These are phyloP conservation scores for Mangifera indica DNA, from an alignment of 345 rosid species.

Conservation along the genomic window DNA sequence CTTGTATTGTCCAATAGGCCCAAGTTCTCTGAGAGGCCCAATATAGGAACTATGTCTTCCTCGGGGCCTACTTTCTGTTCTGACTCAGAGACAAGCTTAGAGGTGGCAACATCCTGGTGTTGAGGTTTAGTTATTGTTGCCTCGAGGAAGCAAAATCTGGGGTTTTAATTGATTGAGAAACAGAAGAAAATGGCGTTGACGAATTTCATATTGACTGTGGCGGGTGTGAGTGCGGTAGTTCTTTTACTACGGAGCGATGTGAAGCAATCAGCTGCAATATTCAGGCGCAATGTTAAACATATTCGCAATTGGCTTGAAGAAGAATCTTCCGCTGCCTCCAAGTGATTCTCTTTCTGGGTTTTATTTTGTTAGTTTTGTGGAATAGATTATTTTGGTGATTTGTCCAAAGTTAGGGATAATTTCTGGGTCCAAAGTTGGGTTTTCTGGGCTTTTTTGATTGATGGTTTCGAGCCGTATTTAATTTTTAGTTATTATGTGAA, in stretches of 20 bases:
- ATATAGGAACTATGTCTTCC: not conserved
- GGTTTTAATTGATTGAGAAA: constrained; percentile 10
- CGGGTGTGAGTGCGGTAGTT: constrained; percentile 90
- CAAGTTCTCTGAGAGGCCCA: not conserved
- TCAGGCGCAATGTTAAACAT: constrained; percentile 85
- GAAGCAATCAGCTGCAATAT: constrained; percentile 72
- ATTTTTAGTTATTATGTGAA: not conserved
- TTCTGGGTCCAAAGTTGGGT: too few relatives aligned
- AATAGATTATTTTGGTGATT: not conserved
- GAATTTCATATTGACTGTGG: constrained; percentile 83
- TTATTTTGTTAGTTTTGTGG: not conserved
- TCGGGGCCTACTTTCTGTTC: not conserved
- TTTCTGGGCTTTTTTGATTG: too few relatives aligned
- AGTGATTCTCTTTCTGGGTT: constrained; percentile 34
- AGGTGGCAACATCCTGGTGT: constrained; percentile 23
- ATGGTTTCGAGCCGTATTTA: not conserved
- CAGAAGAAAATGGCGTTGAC: constrained; percentile 60
- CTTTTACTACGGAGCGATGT: constrained; percentile 84
- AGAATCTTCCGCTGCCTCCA: constrained; percentile 71
- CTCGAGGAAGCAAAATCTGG: not conserved
- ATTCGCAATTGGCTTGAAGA: constrained; percentile 93
- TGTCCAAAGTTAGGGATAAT: not conserved
- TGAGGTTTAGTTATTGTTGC: not conserved
- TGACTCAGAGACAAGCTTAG: not conserved
- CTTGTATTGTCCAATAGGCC: too few relatives aligned